These are phyloP conservation scores for Capsella bursapastoris DNA, from an alignment of 345 rosid genomes.

Conservation along the genomic window DNA sequence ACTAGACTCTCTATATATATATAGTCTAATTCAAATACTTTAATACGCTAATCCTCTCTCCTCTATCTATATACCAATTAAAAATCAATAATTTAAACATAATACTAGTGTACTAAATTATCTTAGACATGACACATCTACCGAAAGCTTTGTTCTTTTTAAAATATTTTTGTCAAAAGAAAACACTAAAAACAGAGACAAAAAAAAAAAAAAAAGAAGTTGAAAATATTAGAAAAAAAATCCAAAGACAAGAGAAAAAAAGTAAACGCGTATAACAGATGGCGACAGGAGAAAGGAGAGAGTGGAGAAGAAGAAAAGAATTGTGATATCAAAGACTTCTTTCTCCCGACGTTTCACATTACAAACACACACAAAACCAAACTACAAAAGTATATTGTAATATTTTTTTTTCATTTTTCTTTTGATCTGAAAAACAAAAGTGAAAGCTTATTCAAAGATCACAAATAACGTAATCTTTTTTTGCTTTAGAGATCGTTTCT, in stretches of 20 bases:
- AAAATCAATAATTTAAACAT: background rate
- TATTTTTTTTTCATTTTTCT: conserved; percentile 27
- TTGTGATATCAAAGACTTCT: conserved; percentile 32
- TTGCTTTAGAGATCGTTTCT: conserved; percentile 12
- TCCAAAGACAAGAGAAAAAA: conserved; percentile 19
- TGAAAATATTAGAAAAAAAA: background rate
- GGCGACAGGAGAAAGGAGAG: conserved; percentile 50
- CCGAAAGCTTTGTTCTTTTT: conserved; percentile 23
- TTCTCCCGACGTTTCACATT: conserved; percentile 69
- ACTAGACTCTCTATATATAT: background rate
- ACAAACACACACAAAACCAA: conserved; percentile 50
- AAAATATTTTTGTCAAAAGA: conserved; percentile 33
- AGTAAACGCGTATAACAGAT: conserved; percentile 94
- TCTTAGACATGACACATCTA: conserved; percentile 20
- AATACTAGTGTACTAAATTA: conserved; percentile 12
- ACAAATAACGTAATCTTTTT: conserved; percentile 22
- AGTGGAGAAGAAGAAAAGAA: conserved; percentile 44
- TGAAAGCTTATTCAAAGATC: conserved; percentile 26
- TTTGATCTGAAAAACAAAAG: conserved; percentile 38
- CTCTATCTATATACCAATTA: conserved; percentile 15
- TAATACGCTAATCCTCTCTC: conserved; percentile 17
- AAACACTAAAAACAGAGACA: background rate
- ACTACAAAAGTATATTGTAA: background rate
- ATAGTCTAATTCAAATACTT: background rate
- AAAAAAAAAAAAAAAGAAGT: background rate